These are phyloP conservation scores for Fagus sylvatica DNA, from an alignment of 306 rosid genomes.

Conservation along the genomic window DNA sequence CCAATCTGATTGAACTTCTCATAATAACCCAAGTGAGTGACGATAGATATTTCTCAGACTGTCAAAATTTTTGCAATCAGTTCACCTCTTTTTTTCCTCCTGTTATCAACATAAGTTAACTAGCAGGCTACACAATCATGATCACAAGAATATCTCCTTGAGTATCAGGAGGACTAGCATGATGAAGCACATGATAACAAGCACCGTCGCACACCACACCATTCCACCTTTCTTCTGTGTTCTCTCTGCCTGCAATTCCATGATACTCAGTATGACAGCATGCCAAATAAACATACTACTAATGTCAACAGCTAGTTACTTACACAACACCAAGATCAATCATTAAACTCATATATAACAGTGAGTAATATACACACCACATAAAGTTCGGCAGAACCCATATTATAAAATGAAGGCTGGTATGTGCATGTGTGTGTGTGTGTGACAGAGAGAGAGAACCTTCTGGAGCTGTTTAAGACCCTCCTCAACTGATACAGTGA, in stretches of 20 bases:
- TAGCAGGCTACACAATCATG: neutral
- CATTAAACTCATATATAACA: no score
- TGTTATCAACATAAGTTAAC: slow-evolving; percentile 1
- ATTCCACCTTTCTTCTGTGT: slow-evolving; percentile 75
- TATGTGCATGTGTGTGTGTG: neutral
- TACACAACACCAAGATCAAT: neutral
- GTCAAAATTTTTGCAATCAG: neutral
- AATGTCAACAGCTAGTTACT: neutral
- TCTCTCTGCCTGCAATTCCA: slow-evolving; percentile 73
- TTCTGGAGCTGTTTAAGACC: slow-evolving; percentile 72
- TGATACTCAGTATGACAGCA: neutral
- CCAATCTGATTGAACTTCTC: neutral
- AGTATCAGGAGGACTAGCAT: slow-evolving; percentile 69
- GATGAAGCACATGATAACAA: slow-evolving; percentile 71
- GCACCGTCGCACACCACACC: slow-evolving; percentile 74
- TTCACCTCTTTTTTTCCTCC: no score
- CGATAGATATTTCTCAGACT: neutral
- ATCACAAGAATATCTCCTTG: slow-evolving; percentile 59
- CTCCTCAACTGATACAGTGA: slow-evolving; percentile 63
- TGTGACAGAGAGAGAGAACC: slow-evolving; percentile 36
- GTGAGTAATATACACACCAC: neutral
- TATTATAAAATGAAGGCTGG: neutral
- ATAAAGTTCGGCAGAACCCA: neutral
- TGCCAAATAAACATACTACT: neutral
- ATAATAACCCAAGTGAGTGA: neutral